Evolutionary conservation across 768 basidiomycete species (phyloP), one percentile per base, ranked within the genome.

Genomic region (Butyriboletus loyo): DNA sequence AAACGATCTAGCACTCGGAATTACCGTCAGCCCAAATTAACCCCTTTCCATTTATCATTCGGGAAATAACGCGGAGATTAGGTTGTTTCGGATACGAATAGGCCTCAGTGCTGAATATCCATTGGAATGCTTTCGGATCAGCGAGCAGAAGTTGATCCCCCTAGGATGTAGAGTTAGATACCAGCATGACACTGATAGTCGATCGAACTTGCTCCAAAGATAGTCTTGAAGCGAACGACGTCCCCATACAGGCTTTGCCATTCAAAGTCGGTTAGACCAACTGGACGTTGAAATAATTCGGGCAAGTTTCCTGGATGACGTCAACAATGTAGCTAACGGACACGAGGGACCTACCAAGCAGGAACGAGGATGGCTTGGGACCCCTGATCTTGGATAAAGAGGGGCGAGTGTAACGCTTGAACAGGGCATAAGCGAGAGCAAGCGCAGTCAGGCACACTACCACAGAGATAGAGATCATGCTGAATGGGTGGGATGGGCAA

Each of bases 101-200:
- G 2, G 69, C 74, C 3, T 74, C 69, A 2, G 75, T 75, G 27
- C 73, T 71, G 53, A 75, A 72, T 34, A 80, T 69, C 46, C 59
- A 58, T 34, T 65, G 68, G 0, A 72, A 38, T 7, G 77, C 78
- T 55, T 81, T 80, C 5, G 77, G 73, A 60, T 82, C 80, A 6
- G 76, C 65, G 4, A 80, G 57, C 31, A 79, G 59, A 17, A 81
- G 73, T 25, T 73, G 67, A 50, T 79, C 73, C 55, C 72, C 73
- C 79, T 78, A 10, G 32, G 30, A 35, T n/a, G 46, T 34, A 21
- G 34, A 65, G 66, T 46, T 14, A 42, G 53, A 43, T 5, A 21
- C 6, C 6, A 30, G 17, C 8, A 9, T 19, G 27, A 42, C 50
- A 36, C 4, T 9, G 15, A 13, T 13, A 3, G 9, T n/a, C 14